These are phyloP conservation scores for Pyricularia pennisetigena DNA, from an alignment of 2,329 filamentous ascomycete species.

Conservation along the genomic window DNA sequence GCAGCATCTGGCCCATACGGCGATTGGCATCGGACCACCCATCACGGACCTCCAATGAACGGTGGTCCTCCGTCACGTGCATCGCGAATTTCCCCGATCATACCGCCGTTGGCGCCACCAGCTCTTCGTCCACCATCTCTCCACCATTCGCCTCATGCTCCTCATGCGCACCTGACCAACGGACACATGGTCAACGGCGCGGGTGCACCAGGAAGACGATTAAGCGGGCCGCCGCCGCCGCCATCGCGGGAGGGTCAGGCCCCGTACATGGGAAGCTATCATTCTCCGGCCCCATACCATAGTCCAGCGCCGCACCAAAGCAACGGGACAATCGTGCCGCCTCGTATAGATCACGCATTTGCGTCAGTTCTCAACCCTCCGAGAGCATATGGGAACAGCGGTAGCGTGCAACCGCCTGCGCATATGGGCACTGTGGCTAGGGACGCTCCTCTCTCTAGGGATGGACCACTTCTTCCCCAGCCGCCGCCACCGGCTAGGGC, in stretches of 20 bases:
- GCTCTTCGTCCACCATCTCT: constrained; percentile 39
- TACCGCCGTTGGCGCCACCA: constrained; percentile 17
- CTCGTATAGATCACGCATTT: constrained; percentile 28
- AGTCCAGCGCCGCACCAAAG: constrained; percentile 20
- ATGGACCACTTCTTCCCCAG: constrained; percentile 14
- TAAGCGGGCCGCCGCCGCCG: constrained; percentile 30
- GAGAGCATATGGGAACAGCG: constrained; percentile 28
- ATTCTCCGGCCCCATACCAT: constrained; percentile 22
- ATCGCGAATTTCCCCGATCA: constrained; percentile 10
- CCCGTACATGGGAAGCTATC: constrained; percentile 21
- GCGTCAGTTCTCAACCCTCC: constrained; percentile 21
- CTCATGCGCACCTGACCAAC: constrained; percentile 27
- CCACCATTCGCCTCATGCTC: constrained; percentile 29
- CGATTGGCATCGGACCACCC: constrained; percentile 41
- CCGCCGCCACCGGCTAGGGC: constrained; percentile 19
- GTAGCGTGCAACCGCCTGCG: constrained; percentile 31
- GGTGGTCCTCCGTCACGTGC: constrained; percentile 24
- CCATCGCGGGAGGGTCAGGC: constrained; percentile 28
- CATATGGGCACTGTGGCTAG: constrained; percentile 26
- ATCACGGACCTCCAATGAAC: constrained; percentile 37
- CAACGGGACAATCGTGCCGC: constrained; percentile 20
- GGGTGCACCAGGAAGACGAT: constrained; percentile 36
- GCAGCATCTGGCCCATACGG: constrained; percentile 21
- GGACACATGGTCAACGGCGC: constrained; percentile 32
- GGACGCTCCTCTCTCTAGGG: constrained; percentile 15